A percentile compares a stretch with the other conserved stretches of the same genome.
Conservation (phyloP, 352 stramenopile genomes). For the Phytophthora rubi region DNA sequence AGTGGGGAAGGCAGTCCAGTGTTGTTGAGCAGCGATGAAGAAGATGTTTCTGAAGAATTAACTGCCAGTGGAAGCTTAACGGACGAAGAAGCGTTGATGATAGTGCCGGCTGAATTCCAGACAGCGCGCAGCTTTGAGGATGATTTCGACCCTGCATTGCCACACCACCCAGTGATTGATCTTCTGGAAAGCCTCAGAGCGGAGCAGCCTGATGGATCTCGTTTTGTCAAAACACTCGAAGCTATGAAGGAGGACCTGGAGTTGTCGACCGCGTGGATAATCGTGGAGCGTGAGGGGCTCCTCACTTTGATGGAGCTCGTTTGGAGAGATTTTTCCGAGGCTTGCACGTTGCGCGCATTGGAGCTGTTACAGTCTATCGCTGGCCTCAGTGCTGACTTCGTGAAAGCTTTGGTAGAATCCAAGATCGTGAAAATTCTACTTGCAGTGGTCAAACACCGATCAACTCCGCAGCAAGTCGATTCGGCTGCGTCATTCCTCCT, state of each 20-base stretch:
- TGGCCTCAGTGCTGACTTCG: conserved; percentile 43
- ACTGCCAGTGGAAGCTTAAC: conserved; percentile 22
- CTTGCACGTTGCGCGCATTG: conserved; percentile 44
- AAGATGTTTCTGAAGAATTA: conserved; percentile 22
- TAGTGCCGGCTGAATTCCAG: conserved; percentile 41
- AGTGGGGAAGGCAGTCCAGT: conserved; percentile 8
- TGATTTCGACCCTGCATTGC: conserved; percentile 16
- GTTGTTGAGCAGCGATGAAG: conserved; percentile 22
- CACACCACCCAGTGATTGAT: conserved; percentile 25
- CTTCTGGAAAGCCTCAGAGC: conserved; percentile 42
- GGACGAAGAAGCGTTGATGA: conserved; percentile 39
- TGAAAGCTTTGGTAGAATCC: conserved; percentile 46
- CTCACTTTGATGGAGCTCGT: conserved; percentile 51
- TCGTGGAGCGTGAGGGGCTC: conserved; percentile 51
- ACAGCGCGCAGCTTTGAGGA: conserved; percentile 49
- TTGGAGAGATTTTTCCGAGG: conserved; percentile 45
- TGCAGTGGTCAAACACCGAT: conserved; percentile 48
- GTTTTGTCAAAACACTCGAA: conserved; percentile 41
- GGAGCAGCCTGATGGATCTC: conserved; percentile 32
- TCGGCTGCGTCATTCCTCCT: conserved; percentile 59
- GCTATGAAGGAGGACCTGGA: conserved; percentile 43
- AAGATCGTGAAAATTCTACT: conserved; percentile 58
- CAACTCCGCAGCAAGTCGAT: conserved; percentile 51
- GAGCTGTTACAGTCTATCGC: conserved; percentile 52
- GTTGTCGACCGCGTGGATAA: conserved; percentile 33